These are phyloP conservation scores for Albifimbria verrucaria DNA, from an alignment of 2,329 filamentous ascomycete genomes.

Conservation along the genomic window DNA sequence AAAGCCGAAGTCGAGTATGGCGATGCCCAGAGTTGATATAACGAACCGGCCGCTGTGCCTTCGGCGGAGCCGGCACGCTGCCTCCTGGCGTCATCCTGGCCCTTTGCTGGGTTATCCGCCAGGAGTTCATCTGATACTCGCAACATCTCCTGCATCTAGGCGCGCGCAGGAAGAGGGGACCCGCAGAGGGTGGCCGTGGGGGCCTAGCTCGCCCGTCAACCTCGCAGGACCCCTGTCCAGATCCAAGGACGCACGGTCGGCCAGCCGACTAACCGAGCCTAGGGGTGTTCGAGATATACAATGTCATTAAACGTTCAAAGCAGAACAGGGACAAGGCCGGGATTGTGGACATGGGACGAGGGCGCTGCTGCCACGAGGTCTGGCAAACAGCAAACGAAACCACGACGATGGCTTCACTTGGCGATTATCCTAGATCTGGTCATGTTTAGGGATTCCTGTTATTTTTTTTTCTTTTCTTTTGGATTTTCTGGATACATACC, in stretches of 20 bases:
- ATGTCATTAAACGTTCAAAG: not conserved
- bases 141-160: slow-evolving; percentile 1
- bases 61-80: no score
- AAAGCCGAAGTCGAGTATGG: not conserved
- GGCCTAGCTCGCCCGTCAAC: no score
- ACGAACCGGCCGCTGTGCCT: no score
- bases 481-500: no score
- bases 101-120: not conserved
- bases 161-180: slow-evolving; percentile 1
- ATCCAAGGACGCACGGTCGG: not conserved
- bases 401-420: no score
- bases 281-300: slow-evolving; percentile 1
- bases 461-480: no score
- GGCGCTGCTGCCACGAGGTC: no score
- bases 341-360: no score
- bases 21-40: slow-evolving; percentile 19
- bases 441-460: no score
- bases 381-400: no score
- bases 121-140: not conserved
- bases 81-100: not conserved
- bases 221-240: not conserved
- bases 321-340: no score
- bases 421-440: no score
- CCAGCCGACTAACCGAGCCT: slow-evolving; percentile 1
- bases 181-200: not conserved